A percentile compares a stretch with the other conserved stretches of the same genome.
These are phyloP conservation scores for Silybum marianum DNA, from an alignment of 129 eudicot species.

Conservation along the genomic window DNA sequence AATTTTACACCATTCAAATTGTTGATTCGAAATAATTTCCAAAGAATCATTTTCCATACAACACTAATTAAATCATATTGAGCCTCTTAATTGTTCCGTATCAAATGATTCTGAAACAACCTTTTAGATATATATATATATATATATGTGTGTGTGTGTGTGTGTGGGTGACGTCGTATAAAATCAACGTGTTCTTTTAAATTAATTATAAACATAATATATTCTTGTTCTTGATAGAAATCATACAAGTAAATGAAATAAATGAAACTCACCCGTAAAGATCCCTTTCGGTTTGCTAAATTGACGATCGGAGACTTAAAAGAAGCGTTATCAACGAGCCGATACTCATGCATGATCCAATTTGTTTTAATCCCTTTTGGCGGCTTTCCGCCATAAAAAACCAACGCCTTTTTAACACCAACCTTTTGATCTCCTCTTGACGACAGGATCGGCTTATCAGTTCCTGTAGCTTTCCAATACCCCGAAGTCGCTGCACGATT, in stretches of 20 bases:
- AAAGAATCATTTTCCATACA: not conserved
- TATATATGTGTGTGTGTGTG: no score
- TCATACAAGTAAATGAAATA: not conserved
- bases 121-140: no score
- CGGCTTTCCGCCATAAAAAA: conserved; percentile 66
- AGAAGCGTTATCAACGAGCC: conserved; percentile 34
- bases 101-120: not conserved
- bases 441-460: conserved; percentile 54
- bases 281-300: conserved; percentile 30
- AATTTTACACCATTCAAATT: not conserved
- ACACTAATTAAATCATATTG: not conserved
- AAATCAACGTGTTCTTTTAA: no score
- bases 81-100: not conserved
- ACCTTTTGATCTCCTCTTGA: conserved; percentile 47
- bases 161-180: no score
- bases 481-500: conserved; percentile 70
- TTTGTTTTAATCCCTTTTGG: conserved; percentile 68
- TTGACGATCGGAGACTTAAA: conserved; percentile 32
- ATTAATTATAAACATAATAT: no score
- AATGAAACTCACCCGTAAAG: conserved; percentile 32
- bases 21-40: not conserved
- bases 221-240: not conserved
- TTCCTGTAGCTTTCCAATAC: conserved; percentile 71
- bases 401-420: conserved; percentile 60
- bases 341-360: conserved; percentile 75